phyloP scores from a whole-genome alignment of 208 protist genomes.

The Crithidia brevicula region DNA sequence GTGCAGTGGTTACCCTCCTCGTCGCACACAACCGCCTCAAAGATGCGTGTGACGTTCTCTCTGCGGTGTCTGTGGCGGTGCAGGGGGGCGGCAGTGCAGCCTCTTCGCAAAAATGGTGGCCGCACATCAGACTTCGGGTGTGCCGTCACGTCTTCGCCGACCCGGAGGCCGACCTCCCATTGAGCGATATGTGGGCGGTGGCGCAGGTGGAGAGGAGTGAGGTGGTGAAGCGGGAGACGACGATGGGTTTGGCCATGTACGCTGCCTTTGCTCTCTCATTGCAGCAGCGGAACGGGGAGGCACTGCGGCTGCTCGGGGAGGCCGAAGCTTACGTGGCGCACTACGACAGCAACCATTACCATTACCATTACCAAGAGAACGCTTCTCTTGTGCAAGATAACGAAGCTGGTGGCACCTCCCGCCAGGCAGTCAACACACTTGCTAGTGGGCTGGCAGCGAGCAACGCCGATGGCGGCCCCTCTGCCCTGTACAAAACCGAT shows the following conservation, averaged over 20 bases:
- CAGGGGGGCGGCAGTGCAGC: neutral
- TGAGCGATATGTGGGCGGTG: slow-evolving; percentile 21
- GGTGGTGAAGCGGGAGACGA: slow-evolving; percentile 18
- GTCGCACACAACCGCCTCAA: neutral
- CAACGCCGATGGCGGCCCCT: neutral
- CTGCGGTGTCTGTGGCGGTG: neutral
- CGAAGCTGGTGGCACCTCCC: no score
- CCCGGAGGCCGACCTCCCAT: neutral
- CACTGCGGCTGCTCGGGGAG: neutral
- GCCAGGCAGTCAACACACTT: no score
- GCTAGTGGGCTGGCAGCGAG: no score
- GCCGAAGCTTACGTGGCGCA: slow-evolving; percentile 19
- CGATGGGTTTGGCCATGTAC: slow-evolving; percentile 14
- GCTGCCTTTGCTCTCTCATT: slow-evolving; percentile 7
- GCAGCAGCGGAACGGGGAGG: neutral
- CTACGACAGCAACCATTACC: slow-evolving; percentile 25
- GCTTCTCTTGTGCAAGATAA: no score
- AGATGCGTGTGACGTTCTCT: slow-evolving; percentile 17
- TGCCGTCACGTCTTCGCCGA: slow-evolving; percentile 7
- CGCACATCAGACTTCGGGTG: slow-evolving; percentile 1
- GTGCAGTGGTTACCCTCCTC: slow-evolving; percentile 22
- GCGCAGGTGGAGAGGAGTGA: slow-evolving; percentile 7
- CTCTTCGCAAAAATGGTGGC: neutral
- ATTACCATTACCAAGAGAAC: neutral
- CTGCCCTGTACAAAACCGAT: slow-evolving; percentile 14